Evolutionary conservation across 495 filamentous ascomycete species (phyloP), one percentile per base, ranked within the genome.

Genomic region (Glarea lozoyensis): DNA sequence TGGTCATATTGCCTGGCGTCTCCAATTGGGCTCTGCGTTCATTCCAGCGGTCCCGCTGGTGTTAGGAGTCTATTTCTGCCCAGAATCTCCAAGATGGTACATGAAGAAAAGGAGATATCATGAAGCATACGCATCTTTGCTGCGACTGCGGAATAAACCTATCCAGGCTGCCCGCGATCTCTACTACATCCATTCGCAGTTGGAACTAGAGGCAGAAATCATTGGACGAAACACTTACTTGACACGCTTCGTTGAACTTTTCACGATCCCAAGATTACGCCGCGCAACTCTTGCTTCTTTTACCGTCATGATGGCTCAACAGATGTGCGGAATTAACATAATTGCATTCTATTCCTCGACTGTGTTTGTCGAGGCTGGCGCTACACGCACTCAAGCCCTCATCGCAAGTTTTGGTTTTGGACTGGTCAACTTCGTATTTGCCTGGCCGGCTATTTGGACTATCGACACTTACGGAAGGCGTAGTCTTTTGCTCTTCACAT

Each of bases 401-500:
- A 65, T 84, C 12, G 80, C 78, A 2, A 88, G 83, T 0, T 84
- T 78, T 24, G 86, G 86, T 1, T 92, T 88, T 53, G 86, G 86
- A 22, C 58, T 85, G 1, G 70, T 90, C 50, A 89, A 92, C 61
- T 90, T 84, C 60, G 34, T 83, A n/a, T 92, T 92, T 51, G 83
- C 85, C 36, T 85, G 78, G 64, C 86, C 86, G 1, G 86, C 86
- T 4, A 69, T 93, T 21, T 85, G 72, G 66, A 88, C 84, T 6
- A 94, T 94, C 50, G 87, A 94, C 60, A 88, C 82, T 9, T 90
- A 79, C 37, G 87, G 87, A 9, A 81, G 87, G 24, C 76, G 87
- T 17, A 67, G 69, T 12, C 70, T 94, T 1, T 72, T 92, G 1
- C 73, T 92, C 4, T 84, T 88, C 59, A 94, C 87, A 10, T 90